phyloP scores from a whole-genome alignment of 352 stramenopile genomes.

The Globisporangium spinosum region DNA sequence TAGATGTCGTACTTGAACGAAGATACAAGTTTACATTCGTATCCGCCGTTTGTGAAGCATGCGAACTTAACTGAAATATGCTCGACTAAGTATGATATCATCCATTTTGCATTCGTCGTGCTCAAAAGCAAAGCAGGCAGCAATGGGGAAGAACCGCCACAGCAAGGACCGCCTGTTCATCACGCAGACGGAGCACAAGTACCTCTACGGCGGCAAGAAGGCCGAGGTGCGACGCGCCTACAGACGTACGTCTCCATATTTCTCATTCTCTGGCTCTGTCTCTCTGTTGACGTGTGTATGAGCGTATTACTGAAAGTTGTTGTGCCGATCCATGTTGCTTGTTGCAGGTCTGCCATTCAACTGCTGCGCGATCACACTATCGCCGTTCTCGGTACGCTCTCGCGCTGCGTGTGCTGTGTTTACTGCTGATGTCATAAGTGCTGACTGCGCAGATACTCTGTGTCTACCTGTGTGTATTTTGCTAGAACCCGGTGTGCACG shows the following conservation, averaged over 20 bases:
- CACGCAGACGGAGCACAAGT: conserved; percentile 90
- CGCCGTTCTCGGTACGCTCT: conserved; percentile 64
- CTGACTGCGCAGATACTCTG: not conserved
- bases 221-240: conserved; percentile 73
- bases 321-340: not conserved
- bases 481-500: conserved; percentile 92
- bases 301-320: not conserved
- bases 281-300: not conserved
- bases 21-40: not conserved
- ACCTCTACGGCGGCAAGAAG: conserved; percentile 93
- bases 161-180: conserved; percentile 89
- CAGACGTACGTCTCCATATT: conserved; percentile 40
- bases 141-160: conserved; percentile 89
- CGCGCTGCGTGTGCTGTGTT: too few species aligned
- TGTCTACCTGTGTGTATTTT: not conserved
- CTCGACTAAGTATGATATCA: not conserved
- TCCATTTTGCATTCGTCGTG: not conserved
- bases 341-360: conserved; percentile 92
- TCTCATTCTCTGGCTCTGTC: not conserved
- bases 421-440: not conserved
- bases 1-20: not conserved
- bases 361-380: conserved; percentile 96
- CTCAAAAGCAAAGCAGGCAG: not conserved
- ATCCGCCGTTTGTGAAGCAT: not conserved
- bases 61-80: not conserved